Evolutionary conservation across 164 flowering plant species (phyloP), one percentile per base, ranked within the genome.

Genomic region (Piper longum): DNA sequence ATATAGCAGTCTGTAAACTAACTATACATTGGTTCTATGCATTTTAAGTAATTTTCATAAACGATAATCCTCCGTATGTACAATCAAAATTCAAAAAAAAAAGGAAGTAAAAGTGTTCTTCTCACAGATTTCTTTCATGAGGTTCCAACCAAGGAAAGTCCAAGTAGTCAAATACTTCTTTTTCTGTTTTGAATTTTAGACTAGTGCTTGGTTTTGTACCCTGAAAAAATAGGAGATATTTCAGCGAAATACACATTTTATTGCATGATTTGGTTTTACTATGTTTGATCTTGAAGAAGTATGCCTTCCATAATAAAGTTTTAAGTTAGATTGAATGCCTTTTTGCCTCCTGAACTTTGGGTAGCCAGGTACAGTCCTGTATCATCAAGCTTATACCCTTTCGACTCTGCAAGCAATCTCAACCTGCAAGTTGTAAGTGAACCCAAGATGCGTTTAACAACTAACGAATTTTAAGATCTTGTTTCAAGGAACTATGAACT

Each of bases 61-160:
- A 14, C 52, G 7, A 45, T 7, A 45, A 45, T 14, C 2, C 7
- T 2, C 52, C 12, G 7, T 45, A 45, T 14, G 12, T 45, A 7
- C 52, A 45, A 45, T 16, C 18, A 48, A 56, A 67, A 43, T 19
- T 11, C 48, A 54, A 60, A 12, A 2, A 14, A 14, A 6, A 26
- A 26, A 26, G 2, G 2, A 26, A 26, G 36, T 26, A 26, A 26
- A 26, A 26, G 36, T 40, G 2, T 61, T 4, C 55, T 19, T 61
- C 58, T 88, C 82, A 89, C 18, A 95, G 73, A 72, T 95, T 91
- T 71, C 99, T 87, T 73, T 95, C 87, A 64, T 83, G 77, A 36
- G 97, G 99, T 71, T 91, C 93, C 16, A 91, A 81, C 89, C 90
- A 87, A 60, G 96, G 96, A 74, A 87, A 95, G 13, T 91, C 96